phyloP scores from a whole-genome alignment of 148 eudicot genomes.

The Linanthus parryae region DNA sequence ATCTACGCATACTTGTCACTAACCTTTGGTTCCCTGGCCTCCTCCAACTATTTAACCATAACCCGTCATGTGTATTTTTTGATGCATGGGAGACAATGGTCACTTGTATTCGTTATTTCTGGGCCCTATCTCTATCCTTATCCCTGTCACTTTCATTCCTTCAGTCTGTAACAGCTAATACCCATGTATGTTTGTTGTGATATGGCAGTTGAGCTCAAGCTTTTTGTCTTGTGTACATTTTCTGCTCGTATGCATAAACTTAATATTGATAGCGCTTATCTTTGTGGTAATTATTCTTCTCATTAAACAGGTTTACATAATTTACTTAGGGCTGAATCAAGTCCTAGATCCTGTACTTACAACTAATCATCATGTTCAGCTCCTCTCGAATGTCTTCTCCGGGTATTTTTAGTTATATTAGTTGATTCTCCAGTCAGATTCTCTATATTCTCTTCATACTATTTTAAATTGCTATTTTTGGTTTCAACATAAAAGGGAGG shows the following conservation, averaged over 20 bases:
- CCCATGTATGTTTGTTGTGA: conserved; percentile 22
- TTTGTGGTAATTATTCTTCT: not conserved
- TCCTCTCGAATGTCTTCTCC: conserved; percentile 30
- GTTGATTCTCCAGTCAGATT: not conserved
- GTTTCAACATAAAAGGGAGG: conserved; percentile 17
- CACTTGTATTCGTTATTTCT: conserved; percentile 14
- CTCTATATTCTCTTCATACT: not conserved
- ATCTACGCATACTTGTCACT: not conserved
- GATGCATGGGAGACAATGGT: conserved; percentile 23
- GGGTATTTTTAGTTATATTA: conserved; percentile 15
- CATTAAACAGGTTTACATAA: conserved; percentile 37
- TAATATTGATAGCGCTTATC: not conserved
- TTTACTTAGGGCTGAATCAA: conserved; percentile 36
- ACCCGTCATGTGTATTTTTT: conserved; percentile 5
- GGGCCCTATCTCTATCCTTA: conserved; percentile 26
- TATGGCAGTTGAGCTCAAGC: not conserved
- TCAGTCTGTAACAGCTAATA: conserved; percentile 19
- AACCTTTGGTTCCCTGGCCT: not conserved
- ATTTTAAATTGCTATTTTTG: not conserved
- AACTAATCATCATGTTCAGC: conserved; percentile 28
- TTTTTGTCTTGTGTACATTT: conserved; percentile 6
- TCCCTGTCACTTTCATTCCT: conserved; percentile 24
- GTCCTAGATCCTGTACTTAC: conserved; percentile 29
- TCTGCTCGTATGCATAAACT: not conserved
- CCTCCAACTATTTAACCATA: conserved; percentile 21